A percentile compares a stretch with the other conserved stretches of the same genome.
Evolutionary conservation across 345 rosid species (phyloP).

Genomic region (Aquilaria sinensis): DNA sequence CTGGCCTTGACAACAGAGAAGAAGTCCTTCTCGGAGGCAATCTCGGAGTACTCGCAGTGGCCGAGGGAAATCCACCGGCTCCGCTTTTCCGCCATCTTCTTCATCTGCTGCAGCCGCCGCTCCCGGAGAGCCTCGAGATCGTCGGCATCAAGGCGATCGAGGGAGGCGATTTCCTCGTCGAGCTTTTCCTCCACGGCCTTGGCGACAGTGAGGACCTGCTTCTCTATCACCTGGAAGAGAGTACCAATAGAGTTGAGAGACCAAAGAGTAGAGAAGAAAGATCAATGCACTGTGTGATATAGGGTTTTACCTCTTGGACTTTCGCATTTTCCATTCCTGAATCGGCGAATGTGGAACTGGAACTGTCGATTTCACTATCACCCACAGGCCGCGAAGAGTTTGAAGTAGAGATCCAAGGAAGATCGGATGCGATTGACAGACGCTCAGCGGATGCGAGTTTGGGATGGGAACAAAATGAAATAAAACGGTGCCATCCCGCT

Average conservation of each 20-base stretch:
- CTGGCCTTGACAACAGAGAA: slow-evolving; percentile 82
- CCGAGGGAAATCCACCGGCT: slow-evolving; percentile 96
- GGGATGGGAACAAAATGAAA: too few species aligned
- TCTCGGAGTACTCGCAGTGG: slow-evolving; percentile 89
- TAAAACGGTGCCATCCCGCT: too few species aligned
- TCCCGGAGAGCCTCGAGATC: slow-evolving; percentile 81
- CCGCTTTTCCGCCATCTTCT: slow-evolving; percentile 89
- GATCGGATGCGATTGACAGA: too few species aligned
- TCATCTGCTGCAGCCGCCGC: slow-evolving; percentile 83
- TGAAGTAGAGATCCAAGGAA: too few species aligned
- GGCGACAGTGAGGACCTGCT: slow-evolving; percentile 79
- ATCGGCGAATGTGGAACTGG: background rate
- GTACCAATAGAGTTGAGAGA: background rate
- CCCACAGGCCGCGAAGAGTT: too few species aligned
- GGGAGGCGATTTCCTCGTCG: slow-evolving; percentile 81
- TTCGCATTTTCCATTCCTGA: slow-evolving; percentile 34
- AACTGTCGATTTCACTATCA: too few species aligned
- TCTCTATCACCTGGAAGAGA: slow-evolving; percentile 61
- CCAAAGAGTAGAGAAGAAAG: background rate
- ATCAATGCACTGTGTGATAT: too few species aligned
- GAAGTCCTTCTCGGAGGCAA: slow-evolving; percentile 79
- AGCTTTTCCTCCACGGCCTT: slow-evolving; percentile 88
- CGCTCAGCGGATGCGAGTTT: too few species aligned
- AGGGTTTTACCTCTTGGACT: slow-evolving; percentile 34
- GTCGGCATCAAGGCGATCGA: slow-evolving; percentile 80